These are phyloP conservation scores for Thielaviopsis ethacetica DNA, from an alignment of 2,329 filamentous ascomycete genomes.

Conservation along the genomic window DNA sequence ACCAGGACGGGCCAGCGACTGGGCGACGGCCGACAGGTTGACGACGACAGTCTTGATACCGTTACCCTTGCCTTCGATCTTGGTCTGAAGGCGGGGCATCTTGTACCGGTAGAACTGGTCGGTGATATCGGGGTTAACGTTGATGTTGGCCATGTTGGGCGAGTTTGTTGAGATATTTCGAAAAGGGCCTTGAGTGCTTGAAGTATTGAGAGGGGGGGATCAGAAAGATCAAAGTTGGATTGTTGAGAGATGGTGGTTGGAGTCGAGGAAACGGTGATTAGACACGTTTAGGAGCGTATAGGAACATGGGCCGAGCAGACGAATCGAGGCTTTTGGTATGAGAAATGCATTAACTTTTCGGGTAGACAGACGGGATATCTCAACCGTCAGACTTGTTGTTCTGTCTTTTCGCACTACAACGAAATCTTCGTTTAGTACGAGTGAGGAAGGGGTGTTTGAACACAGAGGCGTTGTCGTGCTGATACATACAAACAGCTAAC, in stretches of 20 bases:
- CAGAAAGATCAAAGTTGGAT: background rate
- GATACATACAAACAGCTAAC: constrained; percentile 71
- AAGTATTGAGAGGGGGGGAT: background rate
- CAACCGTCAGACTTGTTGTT: constrained; percentile 62
- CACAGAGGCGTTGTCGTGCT: constrained; percentile 78
- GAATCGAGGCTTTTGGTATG: constrained; percentile 34
- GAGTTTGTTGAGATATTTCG: background rate
- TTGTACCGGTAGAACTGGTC: constrained; percentile 99
- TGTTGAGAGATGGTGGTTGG: constrained; percentile 23
- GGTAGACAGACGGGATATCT: constrained; percentile 34
- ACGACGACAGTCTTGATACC: constrained; percentile 98
- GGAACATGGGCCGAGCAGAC: constrained; percentile 21
- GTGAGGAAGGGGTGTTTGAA: constrained; percentile 66
- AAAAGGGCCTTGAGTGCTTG: constrained; percentile 3
- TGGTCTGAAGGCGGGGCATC: constrained; percentile 97
- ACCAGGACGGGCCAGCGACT: constrained; percentile 80
- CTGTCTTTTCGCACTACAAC: constrained; percentile 11
- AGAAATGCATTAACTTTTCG: constrained; percentile 35
- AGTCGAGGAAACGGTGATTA: constrained; percentile 17
- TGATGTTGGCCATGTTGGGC: constrained; percentile 87
- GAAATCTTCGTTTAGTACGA: constrained; percentile 10
- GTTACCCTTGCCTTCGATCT: constrained; percentile 99
- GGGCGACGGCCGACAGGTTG: constrained; percentile 86
- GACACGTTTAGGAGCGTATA: constrained; percentile 12
- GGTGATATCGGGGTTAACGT: constrained; percentile 94